Base-by-base conservation (phyloP, 176 grass and related monocot species). In the sorghum (Sorghum bicolor) region DNA sequence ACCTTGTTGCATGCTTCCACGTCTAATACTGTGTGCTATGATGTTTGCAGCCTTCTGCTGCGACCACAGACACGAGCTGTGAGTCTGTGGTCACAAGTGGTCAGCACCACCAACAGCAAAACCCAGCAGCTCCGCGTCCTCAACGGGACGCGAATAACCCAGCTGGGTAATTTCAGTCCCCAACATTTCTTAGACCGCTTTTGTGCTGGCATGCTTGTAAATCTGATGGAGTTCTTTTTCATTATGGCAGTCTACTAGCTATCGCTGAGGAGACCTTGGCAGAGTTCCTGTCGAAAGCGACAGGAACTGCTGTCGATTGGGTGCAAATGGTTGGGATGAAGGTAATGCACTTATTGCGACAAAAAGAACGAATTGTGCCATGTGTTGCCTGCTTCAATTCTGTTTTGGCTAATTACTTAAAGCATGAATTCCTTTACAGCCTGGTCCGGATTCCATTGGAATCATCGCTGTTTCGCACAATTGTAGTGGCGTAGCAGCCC, bases 371-470 rank as follows among this genome's bases (percentile, higher is more conserved):
- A 75, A 41, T 33, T 87, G 45, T 12, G 47, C 38, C 74, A 83
- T 48, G 81, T n/a, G 19, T 68, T 74, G 36, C 74, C 73, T 79
- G 38, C 61, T 75, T 89, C 1, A 52, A 14, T 87, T 84, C 4
- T 78, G n/a, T 67, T 67, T 66, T 82, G 16, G 28, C 6, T 2
- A 78, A 80, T 37, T 45, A 55, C 64, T 71, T 84, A 33, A 74
- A 82, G 26, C 34, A 22, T 19, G 10, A 8, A 61, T 87, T 91
- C 60, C 50, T 55, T 76, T 92, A 72, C 82, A 99, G 97, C 97
- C 97, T 96, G 97, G 97, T 99, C 97, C 97, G 91, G 97, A 99
- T 99, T 99, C 97, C 91, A 96, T 99, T 87, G 97, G 97, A 96
- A 96, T 99, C 91, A 92, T 99, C 64, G 97, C 97, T 93, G 91